Evolutionary conservation across 1,284 basidiomycete species (phyloP).

Genomic region (Jaminaea rosea): DNA sequence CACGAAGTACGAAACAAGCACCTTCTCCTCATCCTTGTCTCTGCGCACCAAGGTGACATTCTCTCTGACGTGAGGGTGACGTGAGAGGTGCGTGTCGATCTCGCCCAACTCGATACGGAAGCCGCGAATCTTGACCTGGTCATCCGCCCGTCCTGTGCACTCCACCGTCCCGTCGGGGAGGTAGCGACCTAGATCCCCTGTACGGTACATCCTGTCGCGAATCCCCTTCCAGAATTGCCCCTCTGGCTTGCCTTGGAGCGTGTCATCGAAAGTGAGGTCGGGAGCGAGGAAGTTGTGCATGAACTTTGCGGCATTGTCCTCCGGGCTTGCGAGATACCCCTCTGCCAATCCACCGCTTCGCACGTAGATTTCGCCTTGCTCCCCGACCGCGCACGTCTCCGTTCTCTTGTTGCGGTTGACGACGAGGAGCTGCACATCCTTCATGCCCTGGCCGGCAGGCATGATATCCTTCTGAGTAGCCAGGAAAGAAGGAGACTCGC

Average conservation of each 20-base stretch:
- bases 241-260: slow-evolving; percentile 32
- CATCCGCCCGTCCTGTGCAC: slow-evolving; percentile 93
- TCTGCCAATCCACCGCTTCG: slow-evolving; percentile 91
- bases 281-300: slow-evolving; percentile 43
- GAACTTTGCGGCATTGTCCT: slow-evolving; percentile 63
- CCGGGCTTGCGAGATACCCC: slow-evolving; percentile 73
- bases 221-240: slow-evolving; percentile 76
- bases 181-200: slow-evolving; percentile 92
- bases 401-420: slow-evolving; percentile 86
- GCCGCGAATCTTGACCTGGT: slow-evolving; percentile 98
- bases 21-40: slow-evolving; percentile 99
- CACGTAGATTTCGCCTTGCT: slow-evolving; percentile 98
- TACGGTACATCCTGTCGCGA: slow-evolving; percentile 93
- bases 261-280: slow-evolving; percentile 31
- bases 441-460: slow-evolving; percentile 95
- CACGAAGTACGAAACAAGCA: slow-evolving; percentile 97
- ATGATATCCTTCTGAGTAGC: slow-evolving; percentile 95
- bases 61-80: slow-evolving; percentile 86
- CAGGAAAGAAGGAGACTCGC: slow-evolving; percentile 78
- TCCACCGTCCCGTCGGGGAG: slow-evolving; percentile 87
- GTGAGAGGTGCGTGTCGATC: slow-evolving; percentile 91
- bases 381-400: slow-evolving; percentile 84
- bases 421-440: slow-evolving; percentile 92
- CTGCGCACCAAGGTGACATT: slow-evolving; percentile 93
- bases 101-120: slow-evolving; percentile 98